A percentile compares a stretch with the other conserved stretches of the same genome.
phyloP scores from a whole-genome alignment of 1,284 basidiomycete species.

The Tausonia pullulans region DNA sequence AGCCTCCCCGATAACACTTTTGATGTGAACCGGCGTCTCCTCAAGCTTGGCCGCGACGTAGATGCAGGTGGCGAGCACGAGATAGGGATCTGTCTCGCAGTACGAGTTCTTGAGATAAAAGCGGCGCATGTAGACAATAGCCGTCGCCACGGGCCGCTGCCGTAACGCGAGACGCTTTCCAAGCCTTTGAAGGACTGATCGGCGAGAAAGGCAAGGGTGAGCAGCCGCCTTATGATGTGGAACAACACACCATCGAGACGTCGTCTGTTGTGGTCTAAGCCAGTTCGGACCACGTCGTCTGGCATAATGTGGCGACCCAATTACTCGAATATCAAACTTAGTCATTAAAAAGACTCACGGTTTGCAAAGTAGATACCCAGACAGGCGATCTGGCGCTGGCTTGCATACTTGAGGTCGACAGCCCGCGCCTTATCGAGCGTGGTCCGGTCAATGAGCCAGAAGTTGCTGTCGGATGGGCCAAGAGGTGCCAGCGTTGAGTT shows the following conservation, averaged over 20 bases:
- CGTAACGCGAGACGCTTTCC: constrained; percentile 72
- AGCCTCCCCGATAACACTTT: constrained; percentile 77
- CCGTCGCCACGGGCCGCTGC: constrained; percentile 84
- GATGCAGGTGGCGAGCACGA: constrained; percentile 83
- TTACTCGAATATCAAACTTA: background rate
- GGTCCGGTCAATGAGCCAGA: constrained; percentile 77
- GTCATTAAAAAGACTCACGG: constrained; percentile 38
- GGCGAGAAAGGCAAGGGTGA: background rate
- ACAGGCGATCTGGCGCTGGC: constrained; percentile 62
- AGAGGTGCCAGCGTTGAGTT: background rate
- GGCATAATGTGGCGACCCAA: too few species aligned
- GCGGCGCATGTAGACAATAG: constrained; percentile 82
- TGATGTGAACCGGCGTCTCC: constrained; percentile 89
- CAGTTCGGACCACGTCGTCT: too few species aligned
- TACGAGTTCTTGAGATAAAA: constrained; percentile 92
- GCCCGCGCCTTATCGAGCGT: constrained; percentile 58
- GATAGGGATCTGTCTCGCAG: constrained; percentile 85
- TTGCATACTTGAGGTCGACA: constrained; percentile 64
- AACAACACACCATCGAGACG: background rate
- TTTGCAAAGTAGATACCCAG: constrained; percentile 76
- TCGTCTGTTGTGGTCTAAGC: too few species aligned
- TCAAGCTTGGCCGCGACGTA: constrained; percentile 96
- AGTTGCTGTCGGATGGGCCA: constrained; percentile 44
- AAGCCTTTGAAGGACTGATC: constrained; percentile 69
- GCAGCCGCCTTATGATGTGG: background rate